Percentiles rank a stretch among this genome's conserved stretches.
Conservation (phyloP, 176 grass and related monocot species). For the Aegilops umbellulata region DNA sequence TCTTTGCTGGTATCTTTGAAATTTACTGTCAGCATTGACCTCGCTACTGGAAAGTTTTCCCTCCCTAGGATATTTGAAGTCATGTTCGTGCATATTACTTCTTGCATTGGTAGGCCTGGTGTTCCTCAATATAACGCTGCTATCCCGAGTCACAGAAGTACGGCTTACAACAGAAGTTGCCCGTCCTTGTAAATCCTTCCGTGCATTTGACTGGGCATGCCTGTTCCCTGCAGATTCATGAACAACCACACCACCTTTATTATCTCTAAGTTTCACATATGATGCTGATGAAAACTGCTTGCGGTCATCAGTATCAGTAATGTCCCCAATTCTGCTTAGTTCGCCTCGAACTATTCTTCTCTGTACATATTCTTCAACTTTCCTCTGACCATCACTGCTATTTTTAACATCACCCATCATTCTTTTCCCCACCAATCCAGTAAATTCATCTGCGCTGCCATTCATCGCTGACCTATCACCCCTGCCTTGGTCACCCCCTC, state of each 20-base stretch:
- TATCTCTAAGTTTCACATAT: constrained; percentile 23
- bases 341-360: constrained; percentile 42
- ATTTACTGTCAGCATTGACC: background rate
- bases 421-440: constrained; percentile 29
- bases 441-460: constrained; percentile 13
- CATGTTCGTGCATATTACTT: background rate
- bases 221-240: constrained; percentile 25
- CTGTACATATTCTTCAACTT: constrained; percentile 34
- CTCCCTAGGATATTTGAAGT: background rate
- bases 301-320: background rate
- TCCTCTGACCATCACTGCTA: background rate
- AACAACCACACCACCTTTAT: constrained; percentile 17
- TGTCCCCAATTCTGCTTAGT: background rate
- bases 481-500: background rate
- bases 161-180: background rate
- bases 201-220: constrained; percentile 13
- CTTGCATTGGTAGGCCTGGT: background rate
- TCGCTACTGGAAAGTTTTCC: background rate
- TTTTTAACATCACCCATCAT: background rate
- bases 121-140: constrained; percentile 15
- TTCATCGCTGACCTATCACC: background rate
- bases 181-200: constrained; percentile 16
- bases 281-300: constrained; percentile 30
- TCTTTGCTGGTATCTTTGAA: constrained; percentile 28
- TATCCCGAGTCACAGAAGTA: background rate